A percentile compares a stretch with the other conserved stretches of the same genome.
Conservation (phyloP, 306 rosid genomes). For the Sicyos edulis region DNA sequence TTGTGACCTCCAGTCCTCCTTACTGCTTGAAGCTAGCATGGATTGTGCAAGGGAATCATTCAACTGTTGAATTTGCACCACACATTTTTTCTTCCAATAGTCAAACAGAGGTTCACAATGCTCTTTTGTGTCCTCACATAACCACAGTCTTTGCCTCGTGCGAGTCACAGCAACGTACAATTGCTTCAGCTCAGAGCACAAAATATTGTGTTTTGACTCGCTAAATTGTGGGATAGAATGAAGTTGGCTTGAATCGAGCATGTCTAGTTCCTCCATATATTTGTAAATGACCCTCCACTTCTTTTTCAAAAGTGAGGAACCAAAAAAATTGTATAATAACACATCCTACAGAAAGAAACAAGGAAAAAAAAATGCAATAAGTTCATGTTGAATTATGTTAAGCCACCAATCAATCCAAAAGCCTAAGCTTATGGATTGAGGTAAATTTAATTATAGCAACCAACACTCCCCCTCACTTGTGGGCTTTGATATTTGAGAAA, state of each 20-base stretch:
- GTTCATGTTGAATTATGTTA: too few relatives aligned
- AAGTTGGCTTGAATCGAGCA: conserved; percentile 32
- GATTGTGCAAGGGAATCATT: conserved; percentile 68
- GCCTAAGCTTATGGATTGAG: too few relatives aligned
- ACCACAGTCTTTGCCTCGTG: conserved; percentile 72
- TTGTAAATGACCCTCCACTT: conserved; percentile 68
- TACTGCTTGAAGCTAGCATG: conserved; percentile 68
- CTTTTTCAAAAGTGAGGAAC: conserved; percentile 51
- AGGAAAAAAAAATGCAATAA: too few relatives aligned
- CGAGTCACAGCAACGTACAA: conserved; percentile 70
- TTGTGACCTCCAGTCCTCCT: conserved; percentile 67
- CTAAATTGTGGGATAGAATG: conserved; percentile 33
- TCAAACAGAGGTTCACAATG: conserved; percentile 51
- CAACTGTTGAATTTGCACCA: conserved; percentile 54
- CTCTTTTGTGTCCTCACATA: conserved; percentile 47
- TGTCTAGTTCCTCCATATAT: conserved; percentile 50
- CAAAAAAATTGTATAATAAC: too few relatives aligned
- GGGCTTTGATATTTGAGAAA: too few relatives aligned
- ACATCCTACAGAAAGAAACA: too few relatives aligned
- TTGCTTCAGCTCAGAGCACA: conserved; percentile 72
- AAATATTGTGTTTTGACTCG: conserved; percentile 50
- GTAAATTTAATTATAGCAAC: too few relatives aligned
- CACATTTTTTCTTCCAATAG: conserved; percentile 55
- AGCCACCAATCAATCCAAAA: too few relatives aligned
- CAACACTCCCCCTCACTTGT: too few relatives aligned